Base-by-base conservation (phyloP, 306 rosid species). In the Cicer arietinum region DNA sequence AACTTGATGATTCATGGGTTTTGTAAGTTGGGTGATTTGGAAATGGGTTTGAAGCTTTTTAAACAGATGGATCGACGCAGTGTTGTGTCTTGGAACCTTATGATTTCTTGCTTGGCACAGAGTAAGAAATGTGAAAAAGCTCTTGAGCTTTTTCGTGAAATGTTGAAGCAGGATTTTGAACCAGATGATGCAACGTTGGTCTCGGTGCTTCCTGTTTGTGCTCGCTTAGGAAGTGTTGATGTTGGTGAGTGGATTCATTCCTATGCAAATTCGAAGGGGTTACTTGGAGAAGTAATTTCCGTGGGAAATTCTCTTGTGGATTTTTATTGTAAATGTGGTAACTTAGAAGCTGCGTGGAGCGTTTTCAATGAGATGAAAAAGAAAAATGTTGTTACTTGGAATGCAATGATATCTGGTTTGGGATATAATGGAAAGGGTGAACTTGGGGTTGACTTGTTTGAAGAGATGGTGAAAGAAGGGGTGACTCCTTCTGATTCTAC, bases 401-500 rank as follows among this genome's bases (percentile, higher is more conserved):
- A 91, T 39, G 68, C 80, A 2, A 80, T 91, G 91, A 88, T 94
- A 63, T 85, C 88, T 7, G 98, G 97, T 46, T 67, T 85, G 85
- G 96, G 93, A 44, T 85, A 88, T 68, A 91, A 91, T 48, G 96
- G 96, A 58, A 83, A 84, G 48, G 95, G 95, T 71, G 89, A 87
- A 79, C 79, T 47, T 25, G 98, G 94, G 69, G 81, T 90, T 25
- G 72, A 53, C 42, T 75, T 91, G 81, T 88, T 94, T 46, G 85
- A 86, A 82, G 82, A 89, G 84, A 91, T 91, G 97, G 71, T 84
- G 56, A 14, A 52, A 35, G 75, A 67, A 20, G 89, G 73, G 1
- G 73, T 81, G 64, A 71, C 22, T 9, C 97, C 97, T 22, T 85
- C 90, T 18, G 88, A 85, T 63, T 88, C 89, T 8, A 90, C 93